Conservation (phyloP, 2,329 filamentous ascomycete species). For the Aspergillus tamarii region DNA sequence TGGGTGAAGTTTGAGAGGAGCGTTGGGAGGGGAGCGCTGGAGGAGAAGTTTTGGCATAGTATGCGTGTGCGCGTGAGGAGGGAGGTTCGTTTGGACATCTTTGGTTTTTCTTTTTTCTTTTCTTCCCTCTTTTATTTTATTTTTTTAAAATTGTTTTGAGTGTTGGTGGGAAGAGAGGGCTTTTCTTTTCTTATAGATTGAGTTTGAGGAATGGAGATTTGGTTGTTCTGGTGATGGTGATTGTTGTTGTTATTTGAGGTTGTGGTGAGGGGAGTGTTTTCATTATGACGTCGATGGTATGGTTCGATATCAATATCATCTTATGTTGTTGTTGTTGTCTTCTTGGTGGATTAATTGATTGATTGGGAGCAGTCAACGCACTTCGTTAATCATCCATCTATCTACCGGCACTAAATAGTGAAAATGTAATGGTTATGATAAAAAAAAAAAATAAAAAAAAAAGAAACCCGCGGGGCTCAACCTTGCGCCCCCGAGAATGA, state of each 20-base stretch:
- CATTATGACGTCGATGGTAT: neutral
- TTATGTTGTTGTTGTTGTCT: neutral
- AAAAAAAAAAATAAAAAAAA: neutral
- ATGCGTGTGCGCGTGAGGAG: constrained; percentile 31
- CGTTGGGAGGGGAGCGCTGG: constrained; percentile 22
- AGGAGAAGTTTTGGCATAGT: constrained; percentile 38
- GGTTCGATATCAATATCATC: neutral
- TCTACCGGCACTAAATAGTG: constrained; percentile 1
- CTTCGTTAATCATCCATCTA: constrained; percentile 6
- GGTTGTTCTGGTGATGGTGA: too few relatives aligned
- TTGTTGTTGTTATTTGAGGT: neutral
- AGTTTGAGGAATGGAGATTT: neutral
- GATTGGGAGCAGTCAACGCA: neutral
- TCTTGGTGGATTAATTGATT: neutral
- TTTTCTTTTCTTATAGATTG: neutral
- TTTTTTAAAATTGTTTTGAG: neutral
- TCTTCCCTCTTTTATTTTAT: too few relatives aligned
- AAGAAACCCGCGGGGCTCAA: neutral
- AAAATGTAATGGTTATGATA: neutral
- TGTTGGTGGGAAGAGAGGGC: too few relatives aligned
- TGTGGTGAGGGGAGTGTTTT: neutral
- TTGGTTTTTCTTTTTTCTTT: neutral
- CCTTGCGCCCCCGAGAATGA: constrained; percentile 1
- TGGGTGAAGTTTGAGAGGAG: constrained; percentile 42
- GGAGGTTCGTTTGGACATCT: constrained; percentile 20